Evolutionary conservation across 2,329 filamentous ascomycete species (phyloP), one percentile per base, ranked within the genome.

Genomic region (Botrytis paeoniae): DNA sequence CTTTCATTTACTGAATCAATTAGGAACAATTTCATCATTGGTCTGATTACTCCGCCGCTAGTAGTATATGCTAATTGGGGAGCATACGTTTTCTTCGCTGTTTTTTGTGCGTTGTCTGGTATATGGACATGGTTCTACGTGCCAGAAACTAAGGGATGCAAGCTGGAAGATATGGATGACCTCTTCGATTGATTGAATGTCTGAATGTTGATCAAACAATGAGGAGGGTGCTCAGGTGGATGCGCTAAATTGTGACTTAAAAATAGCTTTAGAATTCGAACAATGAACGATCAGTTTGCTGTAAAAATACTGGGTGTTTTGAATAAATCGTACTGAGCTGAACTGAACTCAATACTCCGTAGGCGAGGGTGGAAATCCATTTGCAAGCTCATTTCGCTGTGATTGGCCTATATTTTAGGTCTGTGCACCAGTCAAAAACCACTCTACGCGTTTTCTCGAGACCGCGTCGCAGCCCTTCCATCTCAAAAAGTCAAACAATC

Each of bases 41-140:
- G 91, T 60, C 86, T 91, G 78, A 87, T 91, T 41, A 91, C 89
- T 0, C 90, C 89, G 0, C 85, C 89, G 1, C 84, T 92, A 69
- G 85, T 92, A 32, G 80, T 86, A 74, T 86, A 87, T 65, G 91
- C 85, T 5, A 83, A 83, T 22, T 89, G 85, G 81, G 86, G 86
- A 48, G 85, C 86, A 0, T 89, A 89, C 76, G 82, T 88, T 10
- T 88, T 88, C 81, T 88, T 88, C 74, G 85, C 84, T 0, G 79
- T 83, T 4, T 86, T 87, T 75, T 86, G 85, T 75, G 75, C 84
- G 1, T 76, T 87, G 8, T 82, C 83, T 5, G 81, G 83, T 9
- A 51, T 85, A 1, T 89, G 86, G 84, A 84, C 85, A 0, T 86
- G 80, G 72, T 83, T 86, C 74, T 86, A 86, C 72, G 85, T 89